Conservation (phyloP, 192 early-diverging fungal genomes). For the Backusella sp. region DNA sequence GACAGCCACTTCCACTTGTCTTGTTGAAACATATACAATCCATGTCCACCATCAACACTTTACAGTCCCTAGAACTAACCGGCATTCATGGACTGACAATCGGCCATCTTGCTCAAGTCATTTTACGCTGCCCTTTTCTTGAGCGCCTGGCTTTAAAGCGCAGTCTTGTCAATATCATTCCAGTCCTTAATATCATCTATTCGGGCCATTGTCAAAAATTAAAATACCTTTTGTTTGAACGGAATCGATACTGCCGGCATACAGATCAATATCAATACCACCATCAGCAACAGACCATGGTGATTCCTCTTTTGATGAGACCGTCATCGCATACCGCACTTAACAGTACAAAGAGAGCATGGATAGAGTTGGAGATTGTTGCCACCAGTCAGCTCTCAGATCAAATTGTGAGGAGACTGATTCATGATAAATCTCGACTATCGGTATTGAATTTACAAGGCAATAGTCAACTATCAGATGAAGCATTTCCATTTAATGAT, state of each 20-base stretch:
- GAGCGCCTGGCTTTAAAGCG: background rate
- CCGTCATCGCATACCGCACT: background rate
- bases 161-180: slow-evolving; percentile 20
- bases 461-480: background rate
- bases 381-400: background rate
- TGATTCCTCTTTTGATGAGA: background rate
- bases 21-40: background rate
- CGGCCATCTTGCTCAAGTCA: background rate
- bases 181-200: slow-evolving; percentile 9
- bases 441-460: background rate
- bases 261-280: background rate
- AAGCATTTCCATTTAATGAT: background rate
- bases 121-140: slow-evolving; percentile 4
- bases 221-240: slow-evolving; percentile 11
- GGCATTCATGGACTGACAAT: slow-evolving; percentile 20
- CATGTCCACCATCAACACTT: background rate
- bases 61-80: slow-evolving; percentile 2
- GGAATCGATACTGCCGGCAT: slow-evolving; percentile 2
- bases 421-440: background rate
- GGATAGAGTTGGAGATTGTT: background rate
- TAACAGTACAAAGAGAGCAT: background rate
- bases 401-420: background rate
- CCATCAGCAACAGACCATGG: background rate
- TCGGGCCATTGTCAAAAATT: slow-evolving; percentile 1
- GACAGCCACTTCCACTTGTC: background rate